Conservation (phyloP, 1,284 basidiomycete species). For the Apiotrichum gracile region DNA sequence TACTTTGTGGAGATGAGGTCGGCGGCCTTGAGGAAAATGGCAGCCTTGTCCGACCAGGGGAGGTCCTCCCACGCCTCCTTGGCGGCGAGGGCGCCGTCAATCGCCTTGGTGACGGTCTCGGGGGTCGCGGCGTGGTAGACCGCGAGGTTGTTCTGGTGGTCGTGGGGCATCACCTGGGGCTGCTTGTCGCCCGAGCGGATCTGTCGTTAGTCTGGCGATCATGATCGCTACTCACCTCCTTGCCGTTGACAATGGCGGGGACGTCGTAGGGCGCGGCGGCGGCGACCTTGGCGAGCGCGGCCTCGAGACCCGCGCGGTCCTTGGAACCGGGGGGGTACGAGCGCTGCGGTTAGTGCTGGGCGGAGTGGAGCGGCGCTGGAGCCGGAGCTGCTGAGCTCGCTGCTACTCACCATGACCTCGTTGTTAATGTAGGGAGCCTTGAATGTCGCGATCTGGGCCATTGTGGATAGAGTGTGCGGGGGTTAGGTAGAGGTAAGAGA, state of each 20-base stretch:
- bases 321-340: constrained; percentile 72
- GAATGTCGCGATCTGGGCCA: constrained; percentile 66
- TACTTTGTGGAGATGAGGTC: constrained; percentile 93
- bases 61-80: constrained; percentile 85
- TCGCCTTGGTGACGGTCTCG: constrained; percentile 68
- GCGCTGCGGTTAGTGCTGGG: constrained; percentile 32
- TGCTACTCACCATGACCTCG: constrained; percentile 74
- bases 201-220: too few relatives aligned
- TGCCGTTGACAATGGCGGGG: constrained; percentile 86
- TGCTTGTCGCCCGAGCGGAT: constrained; percentile 76
- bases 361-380: not conserved
- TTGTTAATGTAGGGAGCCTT: constrained; percentile 75
- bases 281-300: constrained; percentile 73
- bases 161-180: constrained; percentile 74
- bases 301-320: constrained; percentile 71
- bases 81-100: constrained; percentile 79
- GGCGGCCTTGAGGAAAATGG: constrained; percentile 95
- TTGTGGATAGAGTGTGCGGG: constrained; percentile 13
- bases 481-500: not conserved
- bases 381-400: not conserved
- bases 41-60: constrained; percentile 93
- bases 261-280: constrained; percentile 81
- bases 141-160: constrained; percentile 75
- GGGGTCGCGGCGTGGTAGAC: constrained; percentile 84
- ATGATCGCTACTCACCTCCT: constrained; percentile 65